Conservation (phyloP, 305 asterid genomes). For the Solanum chacoense region DNA sequence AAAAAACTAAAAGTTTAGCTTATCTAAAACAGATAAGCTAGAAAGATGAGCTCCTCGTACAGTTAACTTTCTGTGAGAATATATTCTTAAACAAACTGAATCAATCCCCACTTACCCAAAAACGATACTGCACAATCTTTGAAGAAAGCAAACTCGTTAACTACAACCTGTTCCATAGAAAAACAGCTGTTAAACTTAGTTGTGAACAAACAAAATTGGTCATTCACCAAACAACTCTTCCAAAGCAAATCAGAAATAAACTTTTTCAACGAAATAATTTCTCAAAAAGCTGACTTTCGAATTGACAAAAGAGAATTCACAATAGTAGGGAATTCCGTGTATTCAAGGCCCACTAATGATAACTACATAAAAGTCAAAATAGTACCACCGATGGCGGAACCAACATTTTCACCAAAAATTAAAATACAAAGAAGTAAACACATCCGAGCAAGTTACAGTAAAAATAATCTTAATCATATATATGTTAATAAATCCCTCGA, state of each 20-base stretch:
- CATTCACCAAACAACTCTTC: not conserved
- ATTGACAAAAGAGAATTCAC: not conserved
- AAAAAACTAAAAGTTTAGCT: not conserved
- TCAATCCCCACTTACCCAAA: not conserved
- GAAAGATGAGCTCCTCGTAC: not conserved
- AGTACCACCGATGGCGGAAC: accelerated
- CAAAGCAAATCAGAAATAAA: not conserved
- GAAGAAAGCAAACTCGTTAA: not conserved
- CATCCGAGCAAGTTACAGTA: accelerated
- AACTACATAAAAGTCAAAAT: not conserved
- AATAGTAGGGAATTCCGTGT: not conserved
- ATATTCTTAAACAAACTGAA: not conserved
- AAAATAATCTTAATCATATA: no score
- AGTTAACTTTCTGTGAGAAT: not conserved
- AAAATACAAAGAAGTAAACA: not conserved
- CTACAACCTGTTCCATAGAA: not conserved
- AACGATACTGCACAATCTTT: not conserved
- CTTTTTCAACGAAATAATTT: not conserved
- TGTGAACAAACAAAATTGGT: not conserved
- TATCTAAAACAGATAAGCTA: not conserved
- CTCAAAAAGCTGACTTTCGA: not conserved
- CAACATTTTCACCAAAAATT: not conserved
- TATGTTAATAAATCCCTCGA: accelerated
- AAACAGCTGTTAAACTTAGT: not conserved
- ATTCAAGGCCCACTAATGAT: not conserved